phyloP scores from a whole-genome alignment of 2,329 filamentous ascomycete species.

The Aspergillus sp. region DNA sequence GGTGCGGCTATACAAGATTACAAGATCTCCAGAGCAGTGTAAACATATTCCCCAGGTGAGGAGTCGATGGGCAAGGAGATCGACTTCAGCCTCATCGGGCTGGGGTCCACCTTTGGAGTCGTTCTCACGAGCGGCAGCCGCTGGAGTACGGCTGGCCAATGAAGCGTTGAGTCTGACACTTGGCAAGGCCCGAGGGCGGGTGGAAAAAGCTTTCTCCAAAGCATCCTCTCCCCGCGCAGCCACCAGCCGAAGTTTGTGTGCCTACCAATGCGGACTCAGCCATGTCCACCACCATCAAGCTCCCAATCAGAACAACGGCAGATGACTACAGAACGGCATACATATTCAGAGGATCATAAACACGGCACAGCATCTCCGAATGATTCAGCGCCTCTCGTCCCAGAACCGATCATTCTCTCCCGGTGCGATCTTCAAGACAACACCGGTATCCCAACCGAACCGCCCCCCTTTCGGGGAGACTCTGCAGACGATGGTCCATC shows the following conservation, averaged over 20 bases:
- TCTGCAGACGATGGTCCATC: conserved; percentile 6
- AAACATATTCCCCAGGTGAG: too few species aligned
- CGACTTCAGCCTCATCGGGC: too few species aligned
- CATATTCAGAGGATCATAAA: conserved; percentile 2
- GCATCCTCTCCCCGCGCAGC: conserved; percentile 11
- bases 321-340: conserved; percentile 1
- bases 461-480: conserved; percentile 13
- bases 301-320: not conserved
- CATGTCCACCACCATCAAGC: conserved; percentile 1
- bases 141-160: too few species aligned
- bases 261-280: conserved; percentile 6
- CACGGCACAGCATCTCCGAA: conserved; percentile 5
- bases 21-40: too few species aligned
- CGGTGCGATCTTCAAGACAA: conserved; percentile 5
- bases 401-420: conserved; percentile 4
- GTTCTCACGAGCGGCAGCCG: too few species aligned
- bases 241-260: conserved; percentile 15
- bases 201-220: not conserved
- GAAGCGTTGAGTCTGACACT: too few species aligned
- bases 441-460: conserved; percentile 7
- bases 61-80: too few species aligned
- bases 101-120: too few species aligned
- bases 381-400: conserved; percentile 3
- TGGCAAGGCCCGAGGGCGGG: too few species aligned
- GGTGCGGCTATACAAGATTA: too few species aligned